Base-by-base conservation (phyloP, 768 basidiomycete species). In the Pleurotus giganteus region DNA sequence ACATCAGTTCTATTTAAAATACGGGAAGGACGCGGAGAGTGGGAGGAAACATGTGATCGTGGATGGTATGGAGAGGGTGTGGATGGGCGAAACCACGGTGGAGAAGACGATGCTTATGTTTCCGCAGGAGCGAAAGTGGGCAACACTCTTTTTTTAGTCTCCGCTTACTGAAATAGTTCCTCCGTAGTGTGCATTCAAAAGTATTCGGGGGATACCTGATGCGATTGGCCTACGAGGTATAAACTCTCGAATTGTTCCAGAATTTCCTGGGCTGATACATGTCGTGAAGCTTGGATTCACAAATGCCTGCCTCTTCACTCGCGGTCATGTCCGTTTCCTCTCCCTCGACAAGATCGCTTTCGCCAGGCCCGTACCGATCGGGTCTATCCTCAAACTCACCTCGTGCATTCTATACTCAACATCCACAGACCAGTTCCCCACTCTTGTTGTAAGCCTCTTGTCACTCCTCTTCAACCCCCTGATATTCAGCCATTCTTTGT, bases 271-370 rank as follows among this genome's bases (percentile, higher is more conserved):
- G 19, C n/a, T 41, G 7, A 34, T 13, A 28, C 49, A 31, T 29
- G 17, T 19, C 19, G 19, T 41, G 27, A 37, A 89, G 85, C 82
- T 91, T 36, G 89, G 88, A 0, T 88, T 87, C 63, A 79, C 86
- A 15, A 90, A 86, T 59, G 77, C 87, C 1, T 80, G 78, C 41
- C 69, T 91, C 53, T 89, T 91, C 69, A 86, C 86, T 3, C 78
- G 80, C 4, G 79, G 82, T 2, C 79, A 75, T 9, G 77, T 91
- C 46, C 79, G 80, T 2, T 93, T 93, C 70, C 74, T 89, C 26
- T 87, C 89, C 3, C 78, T 92, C 13, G 90, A 93, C 62, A 82
- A 83, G 28, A 91, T 93, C 64, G 83, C 84, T 1, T 93, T 94
- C 71, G 76, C 80, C 42, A 79, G 83, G 26, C 90, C 91, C 0